phyloP scores from a whole-genome alignment of 257 asterid genomes.

The Solanum rostratum region DNA sequence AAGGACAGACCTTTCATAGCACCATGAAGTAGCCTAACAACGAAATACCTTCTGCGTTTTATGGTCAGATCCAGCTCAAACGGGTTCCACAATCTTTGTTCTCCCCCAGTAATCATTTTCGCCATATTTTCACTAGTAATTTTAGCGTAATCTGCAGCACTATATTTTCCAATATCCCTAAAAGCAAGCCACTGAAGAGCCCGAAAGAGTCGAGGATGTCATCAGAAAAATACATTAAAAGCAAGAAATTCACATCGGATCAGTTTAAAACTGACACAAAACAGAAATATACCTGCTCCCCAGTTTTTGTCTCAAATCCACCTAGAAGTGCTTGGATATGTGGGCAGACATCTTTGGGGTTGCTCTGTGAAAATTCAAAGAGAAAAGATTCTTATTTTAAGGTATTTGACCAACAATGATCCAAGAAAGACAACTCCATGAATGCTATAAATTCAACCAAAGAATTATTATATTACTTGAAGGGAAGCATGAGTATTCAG shows the following conservation, averaged over 20 bases:
- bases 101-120: constrained; percentile 34
- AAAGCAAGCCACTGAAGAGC: constrained; percentile 92
- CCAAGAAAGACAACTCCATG: background rate
- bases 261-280: background rate
- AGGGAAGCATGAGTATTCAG: constrained; percentile 77
- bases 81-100: constrained; percentile 65
- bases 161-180: constrained; percentile 68
- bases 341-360: constrained; percentile 31
- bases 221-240: background rate
- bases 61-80: constrained; percentile 58
- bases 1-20: constrained; percentile 55
- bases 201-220: background rate
- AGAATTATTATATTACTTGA: constrained; percentile 35
- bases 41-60: constrained; percentile 52
- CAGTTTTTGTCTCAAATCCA: constrained; percentile 90
- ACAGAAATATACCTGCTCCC: constrained; percentile 63
- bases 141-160: constrained; percentile 83
- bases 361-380: constrained; percentile 31
- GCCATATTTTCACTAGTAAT: constrained; percentile 60
- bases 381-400: background rate
- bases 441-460: background rate
- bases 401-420: background rate
- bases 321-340: constrained; percentile 79
- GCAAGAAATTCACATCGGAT: background rate
- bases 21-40: constrained; percentile 67